These are phyloP conservation scores for Wakefieldia striispora DNA, from an alignment of 768 basidiomycete genomes.

Conservation along the genomic window DNA sequence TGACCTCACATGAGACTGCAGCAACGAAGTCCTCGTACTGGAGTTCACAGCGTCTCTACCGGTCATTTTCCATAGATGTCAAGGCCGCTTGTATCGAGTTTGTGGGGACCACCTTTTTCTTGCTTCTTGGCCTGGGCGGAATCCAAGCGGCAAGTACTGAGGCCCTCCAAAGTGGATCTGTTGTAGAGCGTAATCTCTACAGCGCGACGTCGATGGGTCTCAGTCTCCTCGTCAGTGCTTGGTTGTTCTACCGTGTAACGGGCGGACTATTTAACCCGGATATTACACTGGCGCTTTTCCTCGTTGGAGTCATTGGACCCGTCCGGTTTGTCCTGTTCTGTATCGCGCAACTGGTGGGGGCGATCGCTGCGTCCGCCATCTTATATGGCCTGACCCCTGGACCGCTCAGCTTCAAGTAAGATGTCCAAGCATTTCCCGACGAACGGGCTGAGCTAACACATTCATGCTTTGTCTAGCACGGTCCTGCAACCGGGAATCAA, in stretches of 20 bases:
- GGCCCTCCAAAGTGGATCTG: slow-evolving; percentile 29
- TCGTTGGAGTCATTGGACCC: slow-evolving; percentile 54
- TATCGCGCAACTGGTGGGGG: slow-evolving; percentile 60
- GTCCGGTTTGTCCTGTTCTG: slow-evolving; percentile 57
- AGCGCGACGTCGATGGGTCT: slow-evolving; percentile 61
- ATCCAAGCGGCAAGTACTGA: slow-evolving; percentile 54
- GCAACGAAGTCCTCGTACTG: slow-evolving; percentile 18
- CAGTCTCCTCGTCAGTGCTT: slow-evolving; percentile 59
- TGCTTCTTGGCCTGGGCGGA: slow-evolving; percentile 64
- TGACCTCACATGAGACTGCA: too few relatives aligned
- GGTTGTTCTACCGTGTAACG: slow-evolving; percentile 65
- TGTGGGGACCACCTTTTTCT: slow-evolving; percentile 58
- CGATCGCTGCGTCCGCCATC: slow-evolving; percentile 57
- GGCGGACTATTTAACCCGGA: slow-evolving; percentile 69
- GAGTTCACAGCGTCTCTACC: slow-evolving; percentile 28
- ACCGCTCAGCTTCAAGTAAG: slow-evolving; percentile 51
- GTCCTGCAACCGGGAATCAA: slow-evolving; percentile 45
- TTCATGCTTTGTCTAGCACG: slow-evolving; percentile 39
- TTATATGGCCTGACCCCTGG: slow-evolving; percentile 55
- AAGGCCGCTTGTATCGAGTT: slow-evolving; percentile 56
- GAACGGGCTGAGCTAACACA: slow-evolving; percentile 2
- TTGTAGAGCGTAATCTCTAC: slow-evolving; percentile 48
- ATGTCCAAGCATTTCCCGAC: slow-evolving; percentile 12
- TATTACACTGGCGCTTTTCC: slow-evolving; percentile 56
- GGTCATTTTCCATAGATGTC: slow-evolving; percentile 37